Base-by-base conservation (phyloP, 129 eudicot genomes). In the Escallonia herrerae region DNA sequence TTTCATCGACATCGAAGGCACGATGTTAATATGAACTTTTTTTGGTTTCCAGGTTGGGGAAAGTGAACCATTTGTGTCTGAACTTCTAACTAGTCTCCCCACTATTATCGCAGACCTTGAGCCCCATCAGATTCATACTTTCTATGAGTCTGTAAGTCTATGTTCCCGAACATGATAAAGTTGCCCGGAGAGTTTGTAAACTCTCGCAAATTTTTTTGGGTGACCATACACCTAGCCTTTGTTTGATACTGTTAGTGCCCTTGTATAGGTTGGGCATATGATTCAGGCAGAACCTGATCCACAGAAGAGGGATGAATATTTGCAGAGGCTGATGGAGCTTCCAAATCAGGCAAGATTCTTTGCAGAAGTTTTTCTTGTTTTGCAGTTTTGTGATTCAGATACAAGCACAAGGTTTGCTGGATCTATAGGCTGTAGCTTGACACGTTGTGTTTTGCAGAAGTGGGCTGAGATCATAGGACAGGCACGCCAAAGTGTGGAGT, bases 391-490 rank as follows among this genome's bases (percentile, higher is more conserved):
- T 51, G 11, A 7, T 49, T 58, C n/a, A 6, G 4, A 57, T 50
- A 43, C 15, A 9, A 6, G 40, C 51, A 14, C 50, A 38, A 40
- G 51, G 12, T 15, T 62, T 48, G 33, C 12, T 15, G 33, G 33
- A 22, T 22, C 33, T 5, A 4, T 40, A 8, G 60, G 37, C 46
- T 66, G 40, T 73, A 41, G 43, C 74, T 76, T 62, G 56, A 62
- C 50, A 10, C 4, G 45, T 40, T 40, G 46, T 39, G 56, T 3
- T 72, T 61, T 77, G 77, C 97, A 94, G 99, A 94, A 75, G 86
- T 94, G 99, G 99, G 82, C 61, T 37, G 99, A 94, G 69, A 94
- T 94, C 46, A 94, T 94, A 41, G 95, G 88, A 13, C 95, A 89
- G 64, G 99, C 99, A 57, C 99, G 95, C 15, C 95, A 84, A 65